These are phyloP conservation scores for Polyporus arcularius DNA, from an alignment of 768 basidiomycete species.

Conservation along the genomic window DNA sequence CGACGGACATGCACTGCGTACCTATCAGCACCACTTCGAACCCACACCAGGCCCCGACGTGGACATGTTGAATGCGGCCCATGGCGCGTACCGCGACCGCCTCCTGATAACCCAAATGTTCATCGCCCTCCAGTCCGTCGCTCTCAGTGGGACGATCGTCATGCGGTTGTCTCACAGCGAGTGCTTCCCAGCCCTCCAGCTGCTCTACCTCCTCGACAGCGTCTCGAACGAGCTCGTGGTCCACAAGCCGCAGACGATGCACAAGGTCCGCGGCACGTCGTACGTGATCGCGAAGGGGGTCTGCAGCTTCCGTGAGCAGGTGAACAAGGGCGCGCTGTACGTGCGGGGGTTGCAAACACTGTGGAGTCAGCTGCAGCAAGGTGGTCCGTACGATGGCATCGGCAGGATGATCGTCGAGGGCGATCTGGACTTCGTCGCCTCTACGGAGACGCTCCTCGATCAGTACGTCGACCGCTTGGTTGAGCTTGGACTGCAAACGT, in stretches of 20 bases:
- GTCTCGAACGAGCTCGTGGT: conserved; percentile 26
- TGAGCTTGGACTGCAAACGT: conserved; percentile 29
- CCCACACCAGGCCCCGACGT: not conserved
- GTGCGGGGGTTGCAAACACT: conserved; percentile 25
- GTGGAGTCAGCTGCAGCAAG: conserved; percentile 31
- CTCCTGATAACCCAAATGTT: conserved; percentile 35
- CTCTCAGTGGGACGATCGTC: conserved; percentile 31
- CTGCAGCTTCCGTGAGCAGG: conserved; percentile 19
- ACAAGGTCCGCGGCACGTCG: conserved; percentile 32
- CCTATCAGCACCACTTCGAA: not conserved
- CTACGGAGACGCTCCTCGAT: conserved; percentile 19
- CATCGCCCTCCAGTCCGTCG: conserved; percentile 28
- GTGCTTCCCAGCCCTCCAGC: conserved; percentile 27
- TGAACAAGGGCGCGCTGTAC: not conserved
- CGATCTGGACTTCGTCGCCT: conserved; percentile 35
- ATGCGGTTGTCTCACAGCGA: conserved; percentile 36
- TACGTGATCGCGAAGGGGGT: conserved; percentile 35
- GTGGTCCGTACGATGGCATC: conserved; percentile 15
- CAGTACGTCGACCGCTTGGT: conserved; percentile 26
- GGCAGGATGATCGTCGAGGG: conserved; percentile 20
- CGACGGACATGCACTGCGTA: conserved; percentile 36
- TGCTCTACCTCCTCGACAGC: conserved; percentile 33
- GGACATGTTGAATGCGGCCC: conserved; percentile 1
- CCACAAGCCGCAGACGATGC: conserved; percentile 34
- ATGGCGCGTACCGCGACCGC: conserved; percentile 23